Evolutionary conservation across 2,329 filamentous ascomycete species (phyloP), one percentile per base, ranked within the genome.

Genomic region (Cytospora mali): DNA sequence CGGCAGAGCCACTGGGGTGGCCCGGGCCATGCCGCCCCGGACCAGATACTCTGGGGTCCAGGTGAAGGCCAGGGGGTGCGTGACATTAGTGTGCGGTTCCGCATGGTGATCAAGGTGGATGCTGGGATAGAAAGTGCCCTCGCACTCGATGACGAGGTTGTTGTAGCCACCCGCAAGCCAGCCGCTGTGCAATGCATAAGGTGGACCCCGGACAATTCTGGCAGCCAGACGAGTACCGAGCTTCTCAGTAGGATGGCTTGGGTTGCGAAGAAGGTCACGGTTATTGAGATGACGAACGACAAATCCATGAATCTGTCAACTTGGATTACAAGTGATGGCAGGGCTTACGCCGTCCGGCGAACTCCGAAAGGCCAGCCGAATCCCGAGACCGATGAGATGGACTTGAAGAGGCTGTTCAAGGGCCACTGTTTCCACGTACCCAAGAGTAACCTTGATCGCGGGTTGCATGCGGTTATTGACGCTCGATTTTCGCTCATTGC

Each of bases 21-120:
- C n/a, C 80, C 83, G 16, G 77, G 82, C 4, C 80, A 83, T 35
- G 74, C 79, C 10, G 78, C 79, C 21, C 84, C 85, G 1, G 86
- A 89, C 57, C 83, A 87, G 68, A 85, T 89, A 55, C 74, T 90
- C 14, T 86, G 90, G 75, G 91, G 91, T 0, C 86, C 90, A 1
- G 93, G 93, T 35, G 95, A 97, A 74, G 91, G 91, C 11, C 84
- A 84, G 55, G 92, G 92, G 4, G 88, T 97, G 56, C 86, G 87
- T 58, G 95, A 99, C 75, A 87, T 96, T 61, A 96, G 90, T 70
- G 84, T 99, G 55, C 90, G 92, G 13, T 99, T 99, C 76, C 87
- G 94, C 62, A 97, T 97, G 91, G 94, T 97, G 16, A 98, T 99
- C 72, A 96, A 96, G 73, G 92, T 99, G 21, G 95, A 99, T 75